Conservation (phyloP, 2,329 filamentous ascomycete genomes). For the Rosellinia necatrix region DNA sequence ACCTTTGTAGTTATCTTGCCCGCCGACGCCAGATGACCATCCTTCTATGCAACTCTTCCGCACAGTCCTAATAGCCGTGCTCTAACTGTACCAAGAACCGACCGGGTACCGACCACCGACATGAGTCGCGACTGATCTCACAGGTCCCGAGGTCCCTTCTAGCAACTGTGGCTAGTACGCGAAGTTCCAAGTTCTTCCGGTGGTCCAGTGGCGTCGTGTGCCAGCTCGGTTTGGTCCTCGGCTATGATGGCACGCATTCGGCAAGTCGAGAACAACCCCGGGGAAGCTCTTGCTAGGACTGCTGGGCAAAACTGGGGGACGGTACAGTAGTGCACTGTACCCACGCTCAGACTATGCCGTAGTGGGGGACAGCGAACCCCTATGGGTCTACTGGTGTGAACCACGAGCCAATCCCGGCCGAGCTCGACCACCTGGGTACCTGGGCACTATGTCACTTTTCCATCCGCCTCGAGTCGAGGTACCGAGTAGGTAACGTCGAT, state of each 20-base stretch:
- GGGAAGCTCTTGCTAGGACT: slow-evolving; percentile 6
- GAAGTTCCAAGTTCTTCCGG: slow-evolving; percentile 18
- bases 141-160: no score
- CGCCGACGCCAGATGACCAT: slow-evolving; percentile 16
- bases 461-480: slow-evolving; percentile 9
- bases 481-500: slow-evolving; percentile 14
- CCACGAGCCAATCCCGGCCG: slow-evolving; percentile 33
- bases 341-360: no score
- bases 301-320: not conserved
- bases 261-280: slow-evolving; percentile 19
- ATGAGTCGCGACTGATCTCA: no score
- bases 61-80: not conserved
- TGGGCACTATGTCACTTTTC: no score
- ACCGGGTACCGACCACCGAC: no score
- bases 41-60: slow-evolving; percentile 2
- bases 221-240: slow-evolving; percentile 23
- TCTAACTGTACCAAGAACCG: no score
- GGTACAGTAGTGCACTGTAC: not conserved
- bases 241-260: slow-evolving; percentile 30
- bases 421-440: slow-evolving; percentile 23
- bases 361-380: slow-evolving; percentile 3
- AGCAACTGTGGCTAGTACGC: not conserved
- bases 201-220: slow-evolving; percentile 23
- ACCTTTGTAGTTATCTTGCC: no score
- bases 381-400: slow-evolving; percentile 6